Evolutionary conservation across 768 basidiomycete species (phyloP).

Genomic region (Pisolithus tinctorius): DNA sequence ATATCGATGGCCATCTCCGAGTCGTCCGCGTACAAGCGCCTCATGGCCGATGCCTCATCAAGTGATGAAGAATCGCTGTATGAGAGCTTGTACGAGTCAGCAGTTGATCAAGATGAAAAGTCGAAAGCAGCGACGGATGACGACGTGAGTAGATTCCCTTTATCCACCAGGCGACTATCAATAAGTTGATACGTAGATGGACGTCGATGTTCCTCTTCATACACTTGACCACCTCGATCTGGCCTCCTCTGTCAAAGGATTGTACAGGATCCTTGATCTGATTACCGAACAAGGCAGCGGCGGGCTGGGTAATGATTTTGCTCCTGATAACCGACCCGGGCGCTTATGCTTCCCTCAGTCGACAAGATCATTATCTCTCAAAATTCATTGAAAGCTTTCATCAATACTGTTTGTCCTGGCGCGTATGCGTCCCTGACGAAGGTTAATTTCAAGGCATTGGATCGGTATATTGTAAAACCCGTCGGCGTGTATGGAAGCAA

Average conservation of each 20-base stretch:
- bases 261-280: constrained; percentile 44
- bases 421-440: constrained; percentile 45
- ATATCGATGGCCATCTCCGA: not conserved
- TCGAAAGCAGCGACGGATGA: not conserved
- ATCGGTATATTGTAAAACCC: constrained; percentile 35
- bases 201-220: not conserved
- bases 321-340: not conserved
- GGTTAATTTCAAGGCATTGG: constrained; percentile 45
- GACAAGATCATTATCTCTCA: constrained; percentile 53
- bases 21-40: not conserved
- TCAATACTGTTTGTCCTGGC: constrained; percentile 39
- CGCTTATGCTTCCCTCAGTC: constrained; percentile 24
- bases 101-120: not conserved
- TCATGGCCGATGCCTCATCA: not conserved
- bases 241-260: constrained; percentile 24
- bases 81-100: not conserved
- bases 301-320: constrained; percentile 34
- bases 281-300: constrained; percentile 40
- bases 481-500: constrained; percentile 49
- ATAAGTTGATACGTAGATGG: not conserved
- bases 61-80: not conserved
- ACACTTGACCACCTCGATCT: constrained; percentile 1
- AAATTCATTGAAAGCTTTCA: constrained; percentile 36
- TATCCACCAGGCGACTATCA: no score
- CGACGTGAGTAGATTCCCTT: not conserved